These are phyloP conservation scores for Lactarius sp. DNA, from an alignment of 768 basidiomycete species.

Conservation along the genomic window DNA sequence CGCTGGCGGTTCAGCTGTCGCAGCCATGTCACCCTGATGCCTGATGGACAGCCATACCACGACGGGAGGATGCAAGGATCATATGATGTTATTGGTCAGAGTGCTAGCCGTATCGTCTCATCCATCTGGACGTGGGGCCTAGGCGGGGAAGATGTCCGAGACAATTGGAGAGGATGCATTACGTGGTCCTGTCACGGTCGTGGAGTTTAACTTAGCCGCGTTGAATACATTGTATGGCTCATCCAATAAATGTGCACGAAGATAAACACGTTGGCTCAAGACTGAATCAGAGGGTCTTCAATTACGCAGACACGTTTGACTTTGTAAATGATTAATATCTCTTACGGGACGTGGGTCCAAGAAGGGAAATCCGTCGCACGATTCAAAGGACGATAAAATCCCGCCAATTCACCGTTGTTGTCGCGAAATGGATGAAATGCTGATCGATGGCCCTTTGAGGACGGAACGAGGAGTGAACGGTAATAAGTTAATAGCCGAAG, in stretches of 20 bases:
- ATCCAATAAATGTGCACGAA: not conserved
- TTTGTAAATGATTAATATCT: not conserved
- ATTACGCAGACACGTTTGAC: not conserved
- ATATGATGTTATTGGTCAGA: not conserved
- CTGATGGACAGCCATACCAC: not conserved
- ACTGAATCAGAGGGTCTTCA: not conserved
- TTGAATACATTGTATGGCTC: not conserved
- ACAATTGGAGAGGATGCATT: not conserved
- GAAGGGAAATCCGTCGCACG: not conserved
- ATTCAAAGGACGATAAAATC: conserved; percentile 1
- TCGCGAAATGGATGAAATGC: conserved; percentile 1
- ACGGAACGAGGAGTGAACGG: not conserved
- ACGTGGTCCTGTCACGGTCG: not conserved
- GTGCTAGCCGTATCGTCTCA: not conserved
- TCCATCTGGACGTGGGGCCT: not conserved
- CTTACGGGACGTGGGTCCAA: not conserved
- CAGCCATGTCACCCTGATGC: conserved; percentile 10
- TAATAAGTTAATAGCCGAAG: not conserved
- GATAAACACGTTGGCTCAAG: not conserved
- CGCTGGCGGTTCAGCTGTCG: conserved; percentile 14
- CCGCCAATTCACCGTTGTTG: conserved; percentile 16
- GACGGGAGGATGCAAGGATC: not conserved
- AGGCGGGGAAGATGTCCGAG: not conserved
- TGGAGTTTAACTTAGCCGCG: not conserved
- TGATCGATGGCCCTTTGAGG: conserved; percentile 15